Percentiles rank a stretch among this genome's conserved stretches.
Conservation (phyloP, 2,329 filamentous ascomycete species). For the Colletotrichum sidae region DNA sequence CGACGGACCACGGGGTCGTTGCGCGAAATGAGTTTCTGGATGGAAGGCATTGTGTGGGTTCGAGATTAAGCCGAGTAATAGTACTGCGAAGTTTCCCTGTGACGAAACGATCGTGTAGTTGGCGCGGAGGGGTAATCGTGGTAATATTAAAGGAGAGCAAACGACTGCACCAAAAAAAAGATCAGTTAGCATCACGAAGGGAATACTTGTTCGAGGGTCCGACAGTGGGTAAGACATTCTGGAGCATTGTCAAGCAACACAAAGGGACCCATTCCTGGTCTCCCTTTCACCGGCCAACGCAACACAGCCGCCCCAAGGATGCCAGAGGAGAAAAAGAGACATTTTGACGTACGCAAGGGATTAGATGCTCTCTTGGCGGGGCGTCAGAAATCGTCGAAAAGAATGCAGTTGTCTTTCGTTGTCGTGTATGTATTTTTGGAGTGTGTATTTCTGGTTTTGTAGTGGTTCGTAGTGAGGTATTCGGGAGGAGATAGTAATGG, state of each 20-base stretch:
- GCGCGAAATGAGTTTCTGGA: conserved; percentile 52
- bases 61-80: conserved; percentile 18
- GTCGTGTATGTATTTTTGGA: conserved; percentile 35
- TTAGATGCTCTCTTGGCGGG: conserved; percentile 32
- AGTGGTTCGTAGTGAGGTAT: neutral
- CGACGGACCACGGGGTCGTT: conserved; percentile 54
- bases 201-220: conserved; percentile 16
- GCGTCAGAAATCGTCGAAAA: conserved; percentile 31
- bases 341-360: conserved; percentile 35
- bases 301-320: no score
- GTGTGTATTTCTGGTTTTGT: conserved; percentile 9
- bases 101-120: conserved; percentile 5
- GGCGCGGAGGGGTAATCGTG: conserved; percentile 24
- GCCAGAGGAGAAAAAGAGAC: neutral
- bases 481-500: conserved; percentile 37
- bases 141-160: conserved; percentile 27
- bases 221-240: conserved; percentile 26
- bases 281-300: conserved; percentile 19
- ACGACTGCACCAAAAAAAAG: conserved; percentile 9
- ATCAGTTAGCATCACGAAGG: conserved; percentile 26
- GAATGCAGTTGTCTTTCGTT: conserved; percentile 33
- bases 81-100: conserved; percentile 14
- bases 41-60: conserved; percentile 49
- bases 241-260: conserved; percentile 25
- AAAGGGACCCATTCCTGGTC: conserved; percentile 18